These are phyloP conservation scores for Trichoderma sp. DNA, from an alignment of 2,329 filamentous ascomycete species.

Conservation along the genomic window DNA sequence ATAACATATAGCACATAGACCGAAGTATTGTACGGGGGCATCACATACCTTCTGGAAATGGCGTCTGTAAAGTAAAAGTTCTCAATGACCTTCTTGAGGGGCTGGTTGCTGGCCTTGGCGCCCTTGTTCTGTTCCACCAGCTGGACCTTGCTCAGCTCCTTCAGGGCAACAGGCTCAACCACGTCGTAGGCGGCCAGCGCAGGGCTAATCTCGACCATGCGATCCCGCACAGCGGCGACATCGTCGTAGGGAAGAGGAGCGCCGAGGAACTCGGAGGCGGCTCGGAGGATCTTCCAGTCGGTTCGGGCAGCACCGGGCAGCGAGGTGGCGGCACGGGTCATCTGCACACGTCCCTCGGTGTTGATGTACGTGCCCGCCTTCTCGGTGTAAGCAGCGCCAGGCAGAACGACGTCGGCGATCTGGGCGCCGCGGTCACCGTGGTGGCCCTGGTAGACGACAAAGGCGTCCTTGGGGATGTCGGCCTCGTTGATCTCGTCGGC, in stretches of 20 bases:
- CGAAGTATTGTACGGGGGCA: neutral
- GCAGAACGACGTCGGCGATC: conserved; percentile 90
- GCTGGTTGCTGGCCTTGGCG: conserved; percentile 67
- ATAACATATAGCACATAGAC: neutral
- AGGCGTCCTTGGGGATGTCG: conserved; percentile 93
- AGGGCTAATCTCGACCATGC: conserved; percentile 94
- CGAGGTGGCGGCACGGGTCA: conserved; percentile 86
- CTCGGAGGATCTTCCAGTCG: conserved; percentile 99
- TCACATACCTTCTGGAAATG: conserved; percentile 86
- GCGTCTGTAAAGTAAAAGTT: conserved; percentile 99
- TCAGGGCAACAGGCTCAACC: conserved; percentile 76
- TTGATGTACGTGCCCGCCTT: conserved; percentile 96
- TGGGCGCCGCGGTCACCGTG: conserved; percentile 93
- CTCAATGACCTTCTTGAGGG: conserved; percentile 83
- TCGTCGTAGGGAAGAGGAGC: conserved; percentile 90
- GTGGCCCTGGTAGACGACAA: conserved; percentile 97
- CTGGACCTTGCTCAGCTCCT: conserved; percentile 84
- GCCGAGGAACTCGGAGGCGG: conserved; percentile 86
- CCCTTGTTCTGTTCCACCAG: conserved; percentile 97
- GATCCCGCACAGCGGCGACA: conserved; percentile 82
- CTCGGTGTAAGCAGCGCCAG: conserved; percentile 94
- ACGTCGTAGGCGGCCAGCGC: conserved; percentile 88
- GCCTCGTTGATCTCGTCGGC: conserved; percentile 85
- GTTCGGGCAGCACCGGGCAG: conserved; percentile 87
- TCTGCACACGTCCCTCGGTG: conserved; percentile 94